Base-by-base conservation (phyloP, 805 yeast species). In the Scheffersomyces ergatensis region DNA sequence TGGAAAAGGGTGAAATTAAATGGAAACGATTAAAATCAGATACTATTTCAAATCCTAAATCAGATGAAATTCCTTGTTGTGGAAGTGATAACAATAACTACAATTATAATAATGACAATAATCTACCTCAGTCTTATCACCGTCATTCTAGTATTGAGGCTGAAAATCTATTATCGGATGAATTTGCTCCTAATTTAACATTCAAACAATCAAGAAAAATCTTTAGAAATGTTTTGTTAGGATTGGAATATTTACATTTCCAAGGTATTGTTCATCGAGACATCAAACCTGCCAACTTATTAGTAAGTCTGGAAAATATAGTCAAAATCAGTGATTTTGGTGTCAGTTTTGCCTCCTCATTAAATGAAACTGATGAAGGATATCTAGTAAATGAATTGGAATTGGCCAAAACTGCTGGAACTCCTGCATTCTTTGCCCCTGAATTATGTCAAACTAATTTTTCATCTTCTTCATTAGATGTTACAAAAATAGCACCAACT, bases 271-370 rank as follows among this genome's bases (percentile, higher is more conserved):
- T 92, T 14, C 99, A 92, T 64, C 77, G 99, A 48, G 99, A 92
- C 62, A 90, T 92, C 43, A 92, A 92, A 59, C 98, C 99, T 2
- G 96, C 98, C 2, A 92, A 92, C 57, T 62, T 92, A 43, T 72
- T 92, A 42, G 80, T 89, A 2, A 73, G 85, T 21, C 65, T 75
- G 13, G 83, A 85, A 49, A 80, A 83, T 39, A 71, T 75, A 6
- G 96, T 90, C 19, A 93, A 93, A 63, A 93, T 92, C 31, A 83
- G 95, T n/a, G 99, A 92, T 66, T 93, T 92, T 65, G 98, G 99
- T 18, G 95, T 93, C 12, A 88, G 97, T 1, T 85, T 87, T 62
- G 89, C 92, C 1, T 60, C 70, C 3, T 63, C 70, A 0, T 55
- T 69, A 34, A 56, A 51, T 42, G 72, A 64, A n/a, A 56, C 55